phyloP scores from a whole-genome alignment of 306 rosid species.

The Medicago truncatula region MtrunA17r5.0-ANR NC_053042.1:34875001-34875500 shows the following conservation, averaged over 20 bases:
- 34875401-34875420: too few species aligned
- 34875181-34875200: slow-evolving; percentile 13
- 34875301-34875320: slow-evolving; percentile 90
- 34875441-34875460: too few species aligned
- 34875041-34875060: neutral
- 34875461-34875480: too few species aligned
- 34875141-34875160: neutral
- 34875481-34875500: too few species aligned
- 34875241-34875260: neutral
- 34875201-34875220: neutral
- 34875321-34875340: slow-evolving; percentile 94
- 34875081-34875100: neutral
- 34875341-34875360: neutral
- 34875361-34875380: too few species aligned
- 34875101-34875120: slow-evolving; percentile 31
- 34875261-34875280: slow-evolving; percentile 72
- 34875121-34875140: slow-evolving; percentile 3
- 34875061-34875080: slow-evolving; percentile 19
- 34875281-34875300: slow-evolving; percentile 80
- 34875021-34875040: neutral
- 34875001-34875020: neutral
- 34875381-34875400: too few species aligned
- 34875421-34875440: too few species aligned
- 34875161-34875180: slow-evolving; percentile 2
- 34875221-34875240: neutral